Percentiles rank a stretch among this genome's conserved stretches.
These are phyloP conservation scores for Lasiodiplodia citricola DNA, from an alignment of 2,329 filamentous ascomycete species.

Conservation along the genomic window DNA sequence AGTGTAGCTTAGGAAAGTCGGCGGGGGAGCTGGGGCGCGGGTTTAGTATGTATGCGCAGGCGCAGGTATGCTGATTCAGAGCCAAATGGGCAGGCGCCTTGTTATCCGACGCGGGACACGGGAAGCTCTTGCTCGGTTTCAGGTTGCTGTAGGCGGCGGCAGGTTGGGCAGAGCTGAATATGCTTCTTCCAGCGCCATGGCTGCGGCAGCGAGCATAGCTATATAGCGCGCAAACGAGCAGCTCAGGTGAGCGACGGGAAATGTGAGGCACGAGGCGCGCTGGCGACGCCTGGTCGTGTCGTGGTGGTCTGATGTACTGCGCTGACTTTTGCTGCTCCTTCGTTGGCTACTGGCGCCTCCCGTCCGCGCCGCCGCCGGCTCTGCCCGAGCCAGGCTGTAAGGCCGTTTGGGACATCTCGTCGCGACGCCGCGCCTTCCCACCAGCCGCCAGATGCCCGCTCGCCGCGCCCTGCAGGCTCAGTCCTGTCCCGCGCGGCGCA, in stretches of 20 bases:
- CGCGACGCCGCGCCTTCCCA: not conserved
- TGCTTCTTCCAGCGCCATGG: not conserved
- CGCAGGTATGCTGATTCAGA: constrained; percentile 24
- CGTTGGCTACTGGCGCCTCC: constrained; percentile 18
- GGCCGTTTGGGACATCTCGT: not conserved
- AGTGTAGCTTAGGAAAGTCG: not conserved
- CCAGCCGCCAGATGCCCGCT: not conserved
- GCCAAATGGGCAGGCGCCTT: constrained; percentile 17
- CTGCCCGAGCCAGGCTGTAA: constrained; percentile 2
- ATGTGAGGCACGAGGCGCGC: constrained; percentile 16
- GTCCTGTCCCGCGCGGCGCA: not conserved
- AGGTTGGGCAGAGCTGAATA: not conserved
- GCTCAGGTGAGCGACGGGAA: constrained; percentile 22
- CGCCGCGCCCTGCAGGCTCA: not conserved
- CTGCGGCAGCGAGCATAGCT: not conserved
- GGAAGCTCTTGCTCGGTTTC: constrained; percentile 17
- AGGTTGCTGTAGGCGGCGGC: constrained; percentile 18
- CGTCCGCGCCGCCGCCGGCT: constrained; percentile 18
- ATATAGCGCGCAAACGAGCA: constrained; percentile 5
- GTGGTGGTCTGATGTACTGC: constrained; percentile 15
- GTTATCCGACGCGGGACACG: constrained; percentile 5
- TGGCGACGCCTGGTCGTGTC: constrained; percentile 17
- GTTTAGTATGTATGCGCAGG: constrained; percentile 14
- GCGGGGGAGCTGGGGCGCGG: constrained; percentile 9
- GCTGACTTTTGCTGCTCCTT: constrained; percentile 23